Evolutionary conservation across 257 asterid genomes (phyloP), one percentile per base, ranked within the genome.

Genomic region (Solanum acaule): DNA sequence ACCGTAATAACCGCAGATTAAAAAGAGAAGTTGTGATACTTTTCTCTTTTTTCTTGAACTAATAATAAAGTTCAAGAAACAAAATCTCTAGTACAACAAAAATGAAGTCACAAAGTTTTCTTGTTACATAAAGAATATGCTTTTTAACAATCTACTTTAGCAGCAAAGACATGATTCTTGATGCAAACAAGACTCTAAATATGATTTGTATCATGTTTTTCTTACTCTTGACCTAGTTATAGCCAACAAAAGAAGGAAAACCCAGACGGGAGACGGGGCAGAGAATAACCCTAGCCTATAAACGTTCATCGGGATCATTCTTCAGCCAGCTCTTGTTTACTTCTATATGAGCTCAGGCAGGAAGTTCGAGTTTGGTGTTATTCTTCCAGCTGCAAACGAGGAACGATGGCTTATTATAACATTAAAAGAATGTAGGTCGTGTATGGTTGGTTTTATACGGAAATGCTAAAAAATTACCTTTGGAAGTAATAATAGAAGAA

Each of bases 401-500:
- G 37, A 34, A 11, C 12, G 11, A 40, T 56, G 70, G 65, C 63
- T 81, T 29, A 67, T 70, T 23, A 33, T 40, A 84, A 49, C 86
- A 27, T 56, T 22, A 49, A 34, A 29, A 42, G n/a, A 18, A 25
- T 70, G 87, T 33, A 49, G 20, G 2, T 49, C 25, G 1, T 22
- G n/a, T 10, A n/a, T 52, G 35, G 67, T 56, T 34, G 59, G 38
- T 6, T 37, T 78, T 65, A 38, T 10, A 38, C 10, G 34, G n/a
- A 52, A 67, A 40, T 59, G 77, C 29, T 37, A 44, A 77, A n/a
- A n/a, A 1, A 63, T 31, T 88, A 94, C 98, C 98, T 95, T 92
- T 93, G 97, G 94, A 94, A 94, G 95, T 95, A 95, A 87, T 95
- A 95, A 81, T 94, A 95, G 91, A 95, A 95, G 95, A 95, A 95